Evolutionary conservation across 768 basidiomycete genomes (phyloP).

Genomic region (Tubosaeta sp.): DNA sequence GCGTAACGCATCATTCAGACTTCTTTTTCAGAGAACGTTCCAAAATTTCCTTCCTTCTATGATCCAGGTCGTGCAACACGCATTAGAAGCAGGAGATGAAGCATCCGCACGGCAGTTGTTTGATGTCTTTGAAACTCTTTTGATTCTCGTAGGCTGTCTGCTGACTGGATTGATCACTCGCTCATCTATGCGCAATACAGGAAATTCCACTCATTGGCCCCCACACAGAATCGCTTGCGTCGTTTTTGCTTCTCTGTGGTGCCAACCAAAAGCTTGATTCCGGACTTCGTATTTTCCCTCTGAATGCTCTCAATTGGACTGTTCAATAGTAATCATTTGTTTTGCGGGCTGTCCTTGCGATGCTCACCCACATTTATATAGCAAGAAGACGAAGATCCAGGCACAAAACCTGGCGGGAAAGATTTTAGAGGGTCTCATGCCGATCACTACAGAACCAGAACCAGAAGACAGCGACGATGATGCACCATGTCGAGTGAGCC

Average conservation of each 20-base stretch:
- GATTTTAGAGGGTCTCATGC: conserved; percentile 90
- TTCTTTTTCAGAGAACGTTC: conserved; percentile 67
- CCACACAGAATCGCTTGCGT: conserved; percentile 80
- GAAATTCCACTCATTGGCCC: conserved; percentile 92
- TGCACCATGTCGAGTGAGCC: conserved; percentile 80
- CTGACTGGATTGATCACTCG: background rate
- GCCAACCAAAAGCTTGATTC: conserved; percentile 69
- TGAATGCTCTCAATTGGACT: conserved; percentile 95
- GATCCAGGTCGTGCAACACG: conserved; percentile 83
- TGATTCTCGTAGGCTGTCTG: conserved; percentile 68
- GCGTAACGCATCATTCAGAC: conserved; percentile 1
- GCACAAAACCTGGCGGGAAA: conserved; percentile 74
- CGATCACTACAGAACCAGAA: conserved; percentile 89
- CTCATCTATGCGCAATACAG: conserved; percentile 35
- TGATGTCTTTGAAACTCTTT: conserved; percentile 92
- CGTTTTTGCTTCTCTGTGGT: conserved; percentile 84
- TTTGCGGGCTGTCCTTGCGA: background rate
- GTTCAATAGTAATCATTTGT: conserved; percentile 75
- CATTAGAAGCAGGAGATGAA: conserved; percentile 76
- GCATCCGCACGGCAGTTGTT: conserved; percentile 82
- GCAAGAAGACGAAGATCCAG: conserved; percentile 96
- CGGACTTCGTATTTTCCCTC: conserved; percentile 82
- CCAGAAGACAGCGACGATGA: conserved; percentile 93
- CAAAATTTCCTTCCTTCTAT: conserved; percentile 83
- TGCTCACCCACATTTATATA: conserved; percentile 28